A percentile compares a stretch with the other conserved stretches of the same genome.
Conservation (phyloP, 441 rosid genomes). For the Erodium moschatum region DNA sequence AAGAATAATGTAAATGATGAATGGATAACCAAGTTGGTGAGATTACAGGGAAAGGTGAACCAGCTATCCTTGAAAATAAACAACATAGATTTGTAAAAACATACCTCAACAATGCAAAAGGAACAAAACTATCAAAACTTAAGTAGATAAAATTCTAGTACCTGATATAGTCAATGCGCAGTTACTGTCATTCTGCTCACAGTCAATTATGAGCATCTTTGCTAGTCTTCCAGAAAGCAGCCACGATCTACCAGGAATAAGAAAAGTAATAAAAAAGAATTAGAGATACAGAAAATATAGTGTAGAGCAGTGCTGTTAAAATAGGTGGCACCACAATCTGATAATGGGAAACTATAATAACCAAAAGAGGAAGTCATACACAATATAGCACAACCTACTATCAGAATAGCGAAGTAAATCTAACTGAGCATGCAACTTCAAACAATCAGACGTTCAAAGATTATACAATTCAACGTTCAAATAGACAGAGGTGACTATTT, state of each 20-base stretch:
- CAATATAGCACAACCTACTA: slow-evolving; percentile 5
- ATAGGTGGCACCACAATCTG: not conserved
- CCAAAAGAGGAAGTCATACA: slow-evolving; percentile 8
- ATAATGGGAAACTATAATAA: slow-evolving; percentile 2
- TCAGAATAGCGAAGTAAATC: slow-evolving; percentile 12
- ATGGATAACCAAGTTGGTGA: not conserved
- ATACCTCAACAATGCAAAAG: slow-evolving; percentile 4
- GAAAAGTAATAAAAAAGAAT: slow-evolving; percentile 3
- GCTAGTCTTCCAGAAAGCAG: slow-evolving; percentile 80
- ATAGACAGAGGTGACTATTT: not conserved
- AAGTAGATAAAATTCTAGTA: slow-evolving; percentile 25
- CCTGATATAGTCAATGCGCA: slow-evolving; percentile 75
- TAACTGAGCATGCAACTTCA: slow-evolving; percentile 15
- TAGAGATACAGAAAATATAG: slow-evolving; percentile 2
- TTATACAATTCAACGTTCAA: not conserved
- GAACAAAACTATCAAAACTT: slow-evolving; percentile 7
- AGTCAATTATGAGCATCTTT: slow-evolving; percentile 73
- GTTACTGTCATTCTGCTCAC: slow-evolving; percentile 63
- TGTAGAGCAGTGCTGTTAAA: not conserved
- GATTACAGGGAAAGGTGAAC: not conserved
- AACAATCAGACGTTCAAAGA: not conserved
- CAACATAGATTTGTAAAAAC: not conserved
- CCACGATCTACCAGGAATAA: slow-evolving; percentile 53
- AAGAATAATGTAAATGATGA: not conserved
- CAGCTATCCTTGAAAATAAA: not conserved